A percentile compares a stretch with the other conserved stretches of the same genome.
These are phyloP conservation scores for Abrus pulchellus DNA, from an alignment of 306 rosid genomes.

Conservation along the genomic window DNA sequence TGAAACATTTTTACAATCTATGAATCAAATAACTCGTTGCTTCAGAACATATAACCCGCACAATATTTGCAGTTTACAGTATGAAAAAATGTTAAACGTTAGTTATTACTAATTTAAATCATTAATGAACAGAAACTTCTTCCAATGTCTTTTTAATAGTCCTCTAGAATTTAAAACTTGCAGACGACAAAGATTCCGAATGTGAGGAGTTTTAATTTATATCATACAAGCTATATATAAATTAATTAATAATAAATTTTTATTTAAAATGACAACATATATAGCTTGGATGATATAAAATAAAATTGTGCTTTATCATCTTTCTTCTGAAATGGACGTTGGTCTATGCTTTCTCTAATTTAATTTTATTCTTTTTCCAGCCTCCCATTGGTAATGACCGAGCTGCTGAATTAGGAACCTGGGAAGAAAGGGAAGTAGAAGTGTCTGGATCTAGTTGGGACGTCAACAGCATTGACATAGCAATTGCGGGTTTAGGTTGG, in stretches of 20 bases:
- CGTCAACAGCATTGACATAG: conserved; percentile 77
- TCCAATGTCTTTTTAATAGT: neutral
- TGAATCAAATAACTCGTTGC: neutral
- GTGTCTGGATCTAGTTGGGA: conserved; percentile 87
- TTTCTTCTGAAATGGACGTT: conserved; percentile 8
- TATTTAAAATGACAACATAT: neutral
- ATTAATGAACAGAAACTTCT: neutral
- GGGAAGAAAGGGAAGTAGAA: conserved; percentile 77
- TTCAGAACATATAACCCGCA: too few relatives aligned
- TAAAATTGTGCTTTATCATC: neutral
- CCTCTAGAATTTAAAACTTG: neutral
- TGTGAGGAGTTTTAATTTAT: neutral
- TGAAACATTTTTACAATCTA: neutral
- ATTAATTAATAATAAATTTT: too few relatives aligned
- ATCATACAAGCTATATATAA: neutral
- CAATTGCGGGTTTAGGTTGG: conserved; percentile 89
- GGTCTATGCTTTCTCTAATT: conserved; percentile 37
- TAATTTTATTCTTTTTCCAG: conserved; percentile 53
- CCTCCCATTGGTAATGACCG: conserved; percentile 79
- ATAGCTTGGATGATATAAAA: conserved; percentile 18
- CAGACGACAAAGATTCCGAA: neutral
- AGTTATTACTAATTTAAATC: neutral
- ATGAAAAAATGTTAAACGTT: conserved; percentile 2
- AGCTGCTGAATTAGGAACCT: conserved; percentile 67
- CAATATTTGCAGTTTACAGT: too few relatives aligned